phyloP scores from a whole-genome alignment of 1,284 basidiomycete genomes.

The Irpex lacteus region DNA sequence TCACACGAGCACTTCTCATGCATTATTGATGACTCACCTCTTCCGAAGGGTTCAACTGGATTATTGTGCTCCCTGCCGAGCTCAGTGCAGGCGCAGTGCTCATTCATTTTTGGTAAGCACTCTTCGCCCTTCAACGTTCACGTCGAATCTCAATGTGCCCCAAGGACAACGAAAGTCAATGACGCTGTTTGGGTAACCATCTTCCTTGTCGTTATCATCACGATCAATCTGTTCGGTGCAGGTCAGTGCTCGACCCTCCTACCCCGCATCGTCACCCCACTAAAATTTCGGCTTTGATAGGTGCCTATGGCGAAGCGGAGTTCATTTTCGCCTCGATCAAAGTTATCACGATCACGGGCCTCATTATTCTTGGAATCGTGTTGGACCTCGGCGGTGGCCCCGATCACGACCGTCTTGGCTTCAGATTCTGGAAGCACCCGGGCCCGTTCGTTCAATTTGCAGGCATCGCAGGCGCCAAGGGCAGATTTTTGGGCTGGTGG shows the following conservation, averaged over 20 bases:
- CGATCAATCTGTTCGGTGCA: constrained; percentile 78
- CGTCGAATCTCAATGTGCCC: neutral
- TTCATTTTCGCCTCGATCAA: constrained; percentile 79
- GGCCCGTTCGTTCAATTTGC: constrained; percentile 67
- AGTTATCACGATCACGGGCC: constrained; percentile 68
- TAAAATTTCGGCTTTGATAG: constrained; percentile 24
- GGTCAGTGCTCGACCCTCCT: constrained; percentile 33
- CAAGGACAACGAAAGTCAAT: constrained; percentile 43
- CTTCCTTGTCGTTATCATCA: constrained; percentile 67
- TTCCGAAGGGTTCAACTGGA: constrained; percentile 62
- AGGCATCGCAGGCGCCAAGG: constrained; percentile 54
- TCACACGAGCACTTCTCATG: neutral
- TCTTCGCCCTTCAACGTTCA: constrained; percentile 6
- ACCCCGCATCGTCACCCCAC: neutral
- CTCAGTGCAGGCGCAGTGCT: constrained; percentile 75
- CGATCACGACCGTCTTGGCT: constrained; percentile 37
- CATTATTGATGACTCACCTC: neutral
- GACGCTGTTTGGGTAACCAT: constrained; percentile 77
- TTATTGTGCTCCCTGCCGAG: constrained; percentile 73
- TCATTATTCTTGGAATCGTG: constrained; percentile 56
- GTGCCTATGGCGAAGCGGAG: constrained; percentile 71
- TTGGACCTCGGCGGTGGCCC: constrained; percentile 72
- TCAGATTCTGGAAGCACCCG: constrained; percentile 52
- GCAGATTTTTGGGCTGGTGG: constrained; percentile 68
- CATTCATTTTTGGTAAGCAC: constrained; percentile 66